phyloP scores from a whole-genome alignment of 1,284 basidiomycete genomes.

The Ganoderma boninense region DNA sequence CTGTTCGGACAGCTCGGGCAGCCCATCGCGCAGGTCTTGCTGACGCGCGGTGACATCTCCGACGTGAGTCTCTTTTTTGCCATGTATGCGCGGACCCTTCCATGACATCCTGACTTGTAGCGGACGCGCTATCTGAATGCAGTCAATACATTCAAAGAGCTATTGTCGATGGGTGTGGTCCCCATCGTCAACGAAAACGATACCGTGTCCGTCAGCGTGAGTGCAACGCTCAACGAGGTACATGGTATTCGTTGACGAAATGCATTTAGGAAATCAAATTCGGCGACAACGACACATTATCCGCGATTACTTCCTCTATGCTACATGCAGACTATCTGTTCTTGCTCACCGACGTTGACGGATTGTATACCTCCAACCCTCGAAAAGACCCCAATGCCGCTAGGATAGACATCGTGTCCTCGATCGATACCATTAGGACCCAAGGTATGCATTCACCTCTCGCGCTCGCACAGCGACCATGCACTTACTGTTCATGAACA shows the following conservation, averaged over 20 bases:
- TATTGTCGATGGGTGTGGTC: conserved; percentile 90
- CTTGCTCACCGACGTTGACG: conserved; percentile 96
- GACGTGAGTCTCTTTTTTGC: conserved; percentile 71
- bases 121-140: conserved; percentile 94
- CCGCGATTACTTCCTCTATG: conserved; percentile 96
- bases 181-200: conserved; percentile 98
- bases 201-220: conserved; percentile 92
- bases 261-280: conserved; percentile 94
- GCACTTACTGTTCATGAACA: conserved; percentile 41
- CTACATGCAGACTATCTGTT: conserved; percentile 98
- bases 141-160: conserved; percentile 90
- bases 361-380: conserved; percentile 95
- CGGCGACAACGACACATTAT: conserved; percentile 98
- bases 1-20: conserved; percentile 94
- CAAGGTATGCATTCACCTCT: conserved; percentile 64
- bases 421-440: conserved; percentile 82
- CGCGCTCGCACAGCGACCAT: too few relatives aligned
- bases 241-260: not conserved
- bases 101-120: conserved; percentile 48
- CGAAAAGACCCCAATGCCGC: conserved; percentile 87
- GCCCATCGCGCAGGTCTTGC: conserved; percentile 93
- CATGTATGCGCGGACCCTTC: too few relatives aligned
- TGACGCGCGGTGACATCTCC: conserved; percentile 96
- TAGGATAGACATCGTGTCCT: conserved; percentile 84
- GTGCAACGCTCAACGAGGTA: conserved; percentile 40